Percentiles rank a stretch among this genome's conserved stretches.
Conservation (phyloP, 345 rosid species). For the Iberis pinnata region DNA sequence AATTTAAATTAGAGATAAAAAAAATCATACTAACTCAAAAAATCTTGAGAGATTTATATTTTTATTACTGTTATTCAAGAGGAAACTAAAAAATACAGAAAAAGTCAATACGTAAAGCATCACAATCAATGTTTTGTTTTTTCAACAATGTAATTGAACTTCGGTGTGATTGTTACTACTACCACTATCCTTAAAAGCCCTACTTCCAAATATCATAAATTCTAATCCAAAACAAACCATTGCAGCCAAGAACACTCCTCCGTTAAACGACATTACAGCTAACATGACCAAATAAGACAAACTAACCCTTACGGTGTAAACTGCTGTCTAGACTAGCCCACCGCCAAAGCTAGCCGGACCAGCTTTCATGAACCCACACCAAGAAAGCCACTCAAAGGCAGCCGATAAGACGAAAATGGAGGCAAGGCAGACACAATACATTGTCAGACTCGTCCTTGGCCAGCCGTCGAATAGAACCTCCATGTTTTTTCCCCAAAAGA, state of each 20-base stretch:
- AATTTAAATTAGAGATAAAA: too few relatives aligned
- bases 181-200: slow-evolving; percentile 29
- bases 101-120: too few relatives aligned
- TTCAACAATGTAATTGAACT: slow-evolving; percentile 27
- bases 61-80: too few relatives aligned
- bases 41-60: too few relatives aligned
- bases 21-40: too few relatives aligned
- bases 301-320: slow-evolving; percentile 45
- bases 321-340: slow-evolving; percentile 41
- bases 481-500: slow-evolving; percentile 62
- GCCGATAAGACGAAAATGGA: slow-evolving; percentile 46
- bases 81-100: too few relatives aligned
- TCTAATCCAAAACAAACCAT: slow-evolving; percentile 68
- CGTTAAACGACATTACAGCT: slow-evolving; percentile 71
- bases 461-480: slow-evolving; percentile 63
- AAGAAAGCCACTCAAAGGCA: slow-evolving; percentile 44
- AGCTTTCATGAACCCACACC: slow-evolving; percentile 35
- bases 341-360: slow-evolving; percentile 44
- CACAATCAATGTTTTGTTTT: too few relatives aligned
- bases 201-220: slow-evolving; percentile 49
- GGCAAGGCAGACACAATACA: slow-evolving; percentile 57
- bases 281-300: slow-evolving; percentile 64
- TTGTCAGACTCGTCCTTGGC: slow-evolving; percentile 54
- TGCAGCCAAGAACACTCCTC: slow-evolving; percentile 68
- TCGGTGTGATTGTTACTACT: slow-evolving; percentile 19